These are phyloP conservation scores for Elasticomyces elasticus DNA, from an alignment of 495 filamentous ascomycete genomes.

Conservation along the genomic window DNA sequence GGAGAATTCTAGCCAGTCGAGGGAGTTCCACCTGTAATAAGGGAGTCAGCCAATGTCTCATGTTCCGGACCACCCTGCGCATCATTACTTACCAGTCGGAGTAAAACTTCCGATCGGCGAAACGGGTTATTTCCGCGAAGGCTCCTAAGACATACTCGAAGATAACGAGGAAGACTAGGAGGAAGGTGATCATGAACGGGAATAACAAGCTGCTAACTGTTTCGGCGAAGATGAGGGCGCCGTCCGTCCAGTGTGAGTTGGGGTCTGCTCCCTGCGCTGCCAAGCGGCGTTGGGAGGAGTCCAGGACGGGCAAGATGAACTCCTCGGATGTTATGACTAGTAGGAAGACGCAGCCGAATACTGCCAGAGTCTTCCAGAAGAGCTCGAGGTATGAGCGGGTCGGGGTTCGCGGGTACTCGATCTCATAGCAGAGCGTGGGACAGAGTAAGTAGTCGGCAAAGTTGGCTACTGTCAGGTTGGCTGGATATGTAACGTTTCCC, in stretches of 20 bases:
- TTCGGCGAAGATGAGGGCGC: conserved; percentile 71
- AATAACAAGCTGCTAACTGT: conserved; percentile 90
- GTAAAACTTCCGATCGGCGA: conserved; percentile 93
- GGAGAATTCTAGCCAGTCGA: conserved; percentile 90
- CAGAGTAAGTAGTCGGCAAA: conserved; percentile 84
- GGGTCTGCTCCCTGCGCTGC: conserved; percentile 28
- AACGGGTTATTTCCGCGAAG: conserved; percentile 88
- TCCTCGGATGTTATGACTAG: conserved; percentile 86
- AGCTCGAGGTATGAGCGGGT: conserved; percentile 71
- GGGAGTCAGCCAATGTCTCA: no score
- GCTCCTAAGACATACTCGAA: conserved; percentile 85
- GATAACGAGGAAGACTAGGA: conserved; percentile 36
- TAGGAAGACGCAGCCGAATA: conserved; percentile 94
- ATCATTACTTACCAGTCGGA: no score
- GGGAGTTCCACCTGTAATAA: conserved; percentile 85
- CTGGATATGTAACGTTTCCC: conserved; percentile 80
- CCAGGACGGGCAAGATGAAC: conserved; percentile 84
- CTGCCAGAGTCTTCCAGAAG: conserved; percentile 72
- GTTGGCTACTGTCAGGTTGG: conserved; percentile 73
- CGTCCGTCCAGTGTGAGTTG: conserved; percentile 50
- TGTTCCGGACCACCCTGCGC: no score
- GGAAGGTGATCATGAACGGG: conserved; percentile 74
- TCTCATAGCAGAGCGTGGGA: conserved; percentile 92
- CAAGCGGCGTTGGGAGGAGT: conserved; percentile 61
- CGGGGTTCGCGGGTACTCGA: conserved; percentile 82